These are phyloP conservation scores for Aspergillus ochraceoroseus DNA, from an alignment of 2,329 filamentous ascomycete species.

Conservation along the genomic window DNA sequence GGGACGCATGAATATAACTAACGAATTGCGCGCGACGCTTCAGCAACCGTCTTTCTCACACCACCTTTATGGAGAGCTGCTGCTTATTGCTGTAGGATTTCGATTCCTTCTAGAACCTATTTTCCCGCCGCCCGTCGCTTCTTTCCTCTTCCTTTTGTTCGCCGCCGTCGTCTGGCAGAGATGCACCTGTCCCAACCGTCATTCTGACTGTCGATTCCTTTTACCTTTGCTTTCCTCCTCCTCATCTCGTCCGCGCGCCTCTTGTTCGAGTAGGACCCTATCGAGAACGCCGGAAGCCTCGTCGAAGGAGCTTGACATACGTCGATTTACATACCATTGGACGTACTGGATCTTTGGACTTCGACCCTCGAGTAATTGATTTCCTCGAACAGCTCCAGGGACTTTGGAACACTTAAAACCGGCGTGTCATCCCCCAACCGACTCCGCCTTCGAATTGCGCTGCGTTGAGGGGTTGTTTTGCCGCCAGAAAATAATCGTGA, in stretches of 20 bases:
- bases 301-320: too few relatives aligned
- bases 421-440: too few relatives aligned
- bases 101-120: slow-evolving; percentile 10
- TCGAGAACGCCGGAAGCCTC: background rate
- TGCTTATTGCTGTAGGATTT: slow-evolving; percentile 7
- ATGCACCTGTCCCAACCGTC: slow-evolving; percentile 7
- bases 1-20: slow-evolving; percentile 21
- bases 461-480: too few relatives aligned
- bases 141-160: slow-evolving; percentile 2
- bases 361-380: too few relatives aligned
- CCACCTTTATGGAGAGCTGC: slow-evolving; percentile 4
- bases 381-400: too few relatives aligned
- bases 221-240: slow-evolving; percentile 2
- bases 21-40: slow-evolving; percentile 20
- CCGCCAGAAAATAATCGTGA: too few relatives aligned
- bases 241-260: slow-evolving; percentile 1
- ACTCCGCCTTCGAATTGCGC: too few relatives aligned
- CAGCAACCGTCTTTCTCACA: slow-evolving; percentile 6
- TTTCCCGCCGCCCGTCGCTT: slow-evolving; percentile 4
- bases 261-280: background rate
- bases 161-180: slow-evolving; percentile 3
- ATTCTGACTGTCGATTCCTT: slow-evolving; percentile 7
- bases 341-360: too few relatives aligned
- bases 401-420: too few relatives aligned
- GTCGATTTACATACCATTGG: too few relatives aligned